Base-by-base conservation (phyloP, 1,284 basidiomycete genomes). In the Clitocybe nebularis region DNA sequence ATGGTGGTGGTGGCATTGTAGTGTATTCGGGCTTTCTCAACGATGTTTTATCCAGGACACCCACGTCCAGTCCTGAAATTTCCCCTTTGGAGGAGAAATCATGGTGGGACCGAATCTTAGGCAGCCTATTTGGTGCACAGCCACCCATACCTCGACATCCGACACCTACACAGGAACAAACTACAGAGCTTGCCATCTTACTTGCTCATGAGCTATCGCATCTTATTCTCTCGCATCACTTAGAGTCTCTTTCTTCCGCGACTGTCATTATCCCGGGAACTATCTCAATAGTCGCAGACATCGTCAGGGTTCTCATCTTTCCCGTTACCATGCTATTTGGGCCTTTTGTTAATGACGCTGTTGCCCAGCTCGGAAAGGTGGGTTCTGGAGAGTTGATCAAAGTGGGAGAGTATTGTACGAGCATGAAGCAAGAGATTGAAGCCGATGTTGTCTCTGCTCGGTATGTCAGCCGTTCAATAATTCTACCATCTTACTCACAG, bases 171-270 rank as follows among this genome's bases (percentile, higher is more conserved):
- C 67, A 75, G 39, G 78, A 89, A 47, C 90, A 94, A 62, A 90
- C 88, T 0, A 67, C 84, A 1, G 84, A 91, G 48, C 77, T 95
- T 4, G 91, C 92, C 2, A 82, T 88, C 39, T 76, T 95, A 0
- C 74, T 95, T 1, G 84, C 92, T 1, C 92, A 95, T 55, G 92
- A 95, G 60, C 77, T 94, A 49, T 77, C 89, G 0, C 92, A 95
- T 64, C 71, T 95, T 19, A 68, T 95, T 22, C 73, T 95, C 3
- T 83, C 85, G 0, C 92, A 95, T 58, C 92, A 95, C 61, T 72
- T 94, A 32, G 92, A 95, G 63, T 88, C 89, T 2, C 67, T 94
- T 7, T 90, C 88, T 0, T 87, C 88, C 8, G 79, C 77, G 20
- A 84, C 84, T 5, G 81, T 94, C 45, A 77, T 94, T 33, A 73